Evolutionary conservation across 768 basidiomycete genomes (phyloP), one percentile per base, ranked within the genome.

Genomic region (Collybia sp.): DNA sequence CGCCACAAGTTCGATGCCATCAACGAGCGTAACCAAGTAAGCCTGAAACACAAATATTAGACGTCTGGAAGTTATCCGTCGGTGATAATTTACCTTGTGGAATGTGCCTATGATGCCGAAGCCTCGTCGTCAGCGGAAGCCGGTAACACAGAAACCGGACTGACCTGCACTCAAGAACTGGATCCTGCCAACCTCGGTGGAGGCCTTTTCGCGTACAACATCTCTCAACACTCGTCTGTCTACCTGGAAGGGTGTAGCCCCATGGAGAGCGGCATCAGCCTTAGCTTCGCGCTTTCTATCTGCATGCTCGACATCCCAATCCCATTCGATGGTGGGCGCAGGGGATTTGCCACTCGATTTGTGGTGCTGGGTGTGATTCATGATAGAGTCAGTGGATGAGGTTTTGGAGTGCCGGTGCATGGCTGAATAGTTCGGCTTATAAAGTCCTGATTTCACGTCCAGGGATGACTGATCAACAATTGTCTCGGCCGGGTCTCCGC

Each of bases 141-240:
- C 48, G 49, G 25, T 52, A 47, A 47, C 59, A 51, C 51, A 44
- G 36, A 38, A 42, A 30, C 17, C 38, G 40, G 45, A 67, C 83
- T 53, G 58, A 80, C 88, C 88, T 50, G 86, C 79, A 56, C 81
- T 88, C 18, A 93, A 63, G 57, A 90, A 93, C 31, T 60, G 64
- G 54, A 92, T 88, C 16, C 82, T 69, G 2, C 76, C 85, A 12
- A 90, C 87, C 17, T 83, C 79, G 12, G 71, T 63, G 16, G 67
- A 73, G 65, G 83, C 76, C 53, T 81, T 83, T 57, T 89, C 85
- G 40, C 79, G 71, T 6, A 92, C 82, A 36, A 92, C 81, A 52
- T 89, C 87, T 62, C 80, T 85, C 50, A 93, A 69, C 16, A 88
- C 71, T 45, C 74, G 73, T 45, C 89, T 67, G 63, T 92, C 90